A percentile compares a stretch with the other conserved stretches of the same genome.
These are phyloP conservation scores for Amanita subjunquillea DNA, from an alignment of 768 basidiomycete species.

Conservation along the genomic window DNA sequence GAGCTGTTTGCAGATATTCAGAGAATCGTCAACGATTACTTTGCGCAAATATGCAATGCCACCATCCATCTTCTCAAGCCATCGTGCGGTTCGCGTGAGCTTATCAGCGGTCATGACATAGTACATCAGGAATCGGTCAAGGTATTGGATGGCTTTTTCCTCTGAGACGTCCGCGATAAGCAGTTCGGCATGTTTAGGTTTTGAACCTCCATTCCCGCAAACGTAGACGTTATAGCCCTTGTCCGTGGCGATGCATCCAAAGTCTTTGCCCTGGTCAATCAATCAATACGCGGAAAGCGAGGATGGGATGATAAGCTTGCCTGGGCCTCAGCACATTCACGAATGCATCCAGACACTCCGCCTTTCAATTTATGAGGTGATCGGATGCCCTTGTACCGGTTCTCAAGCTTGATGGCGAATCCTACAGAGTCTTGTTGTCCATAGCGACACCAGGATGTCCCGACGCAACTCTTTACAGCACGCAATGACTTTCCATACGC, in stretches of 20 bases:
- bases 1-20: constrained; percentile 62
- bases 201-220: constrained; percentile 62
- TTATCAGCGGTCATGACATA: constrained; percentile 70
- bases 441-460: constrained; percentile 62
- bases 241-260: constrained; percentile 66
- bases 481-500: constrained; percentile 62
- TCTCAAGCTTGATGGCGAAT: constrained; percentile 60
- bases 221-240: constrained; percentile 78
- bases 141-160: constrained; percentile 41
- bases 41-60: constrained; percentile 57
- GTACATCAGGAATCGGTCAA: constrained; percentile 57
- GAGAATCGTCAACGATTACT: constrained; percentile 58
- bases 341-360: constrained; percentile 63
- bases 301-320: neutral
- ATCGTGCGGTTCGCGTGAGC: constrained; percentile 62
- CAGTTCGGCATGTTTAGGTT: constrained; percentile 50
- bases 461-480: constrained; percentile 74
- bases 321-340: constrained; percentile 75
- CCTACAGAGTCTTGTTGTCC: constrained; percentile 71
- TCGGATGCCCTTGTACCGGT: constrained; percentile 61
- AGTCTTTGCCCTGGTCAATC: constrained; percentile 31
- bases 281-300: neutral
- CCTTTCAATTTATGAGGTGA: constrained; percentile 72
- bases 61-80: constrained; percentile 63
- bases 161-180: constrained; percentile 62